Conservation (phyloP, 78 protist genomes). For the Chrysochromulina tobinii region DNA sequence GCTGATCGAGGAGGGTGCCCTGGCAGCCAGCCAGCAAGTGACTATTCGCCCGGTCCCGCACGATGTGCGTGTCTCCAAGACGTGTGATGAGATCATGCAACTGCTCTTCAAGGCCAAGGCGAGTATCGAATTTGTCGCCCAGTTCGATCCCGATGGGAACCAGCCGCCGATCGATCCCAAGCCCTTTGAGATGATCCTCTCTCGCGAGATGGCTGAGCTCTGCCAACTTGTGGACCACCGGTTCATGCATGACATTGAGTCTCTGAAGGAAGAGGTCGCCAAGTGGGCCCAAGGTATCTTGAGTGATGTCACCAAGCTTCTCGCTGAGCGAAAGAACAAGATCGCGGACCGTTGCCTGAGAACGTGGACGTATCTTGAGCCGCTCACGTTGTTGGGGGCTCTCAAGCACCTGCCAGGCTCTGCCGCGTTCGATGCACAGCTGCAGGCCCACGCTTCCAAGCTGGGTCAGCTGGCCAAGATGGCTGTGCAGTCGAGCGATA, state of each 20-base stretch:
- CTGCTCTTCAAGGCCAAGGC: background rate
- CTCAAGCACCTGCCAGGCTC: background rate
- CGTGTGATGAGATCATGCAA: background rate
- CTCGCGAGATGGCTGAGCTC: background rate
- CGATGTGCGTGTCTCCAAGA: background rate
- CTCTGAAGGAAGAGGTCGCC: background rate
- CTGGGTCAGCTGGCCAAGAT: background rate
- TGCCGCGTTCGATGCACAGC: background rate
- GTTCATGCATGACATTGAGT: too few species aligned
- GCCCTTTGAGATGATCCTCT: background rate
- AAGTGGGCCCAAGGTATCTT: background rate
- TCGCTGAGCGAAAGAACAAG: background rate
- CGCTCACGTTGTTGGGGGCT: background rate
- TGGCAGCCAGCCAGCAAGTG: background rate
- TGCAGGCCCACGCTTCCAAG: background rate
- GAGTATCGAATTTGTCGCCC: background rate
- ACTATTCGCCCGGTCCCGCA: background rate
- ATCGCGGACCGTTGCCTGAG: background rate
- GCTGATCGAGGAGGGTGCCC: background rate
- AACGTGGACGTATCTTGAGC: background rate
- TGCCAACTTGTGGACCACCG: background rate
- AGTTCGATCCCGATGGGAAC: background rate
- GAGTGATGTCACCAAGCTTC: too few species aligned
- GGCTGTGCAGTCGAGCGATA: background rate
- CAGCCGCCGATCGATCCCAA: background rate